A percentile compares a stretch with the other conserved stretches of the same genome.
These are phyloP conservation scores for Dendrobium chrysotoxum DNA, from an alignment of 106 monocot genomes.

Conservation along the genomic window DNA sequence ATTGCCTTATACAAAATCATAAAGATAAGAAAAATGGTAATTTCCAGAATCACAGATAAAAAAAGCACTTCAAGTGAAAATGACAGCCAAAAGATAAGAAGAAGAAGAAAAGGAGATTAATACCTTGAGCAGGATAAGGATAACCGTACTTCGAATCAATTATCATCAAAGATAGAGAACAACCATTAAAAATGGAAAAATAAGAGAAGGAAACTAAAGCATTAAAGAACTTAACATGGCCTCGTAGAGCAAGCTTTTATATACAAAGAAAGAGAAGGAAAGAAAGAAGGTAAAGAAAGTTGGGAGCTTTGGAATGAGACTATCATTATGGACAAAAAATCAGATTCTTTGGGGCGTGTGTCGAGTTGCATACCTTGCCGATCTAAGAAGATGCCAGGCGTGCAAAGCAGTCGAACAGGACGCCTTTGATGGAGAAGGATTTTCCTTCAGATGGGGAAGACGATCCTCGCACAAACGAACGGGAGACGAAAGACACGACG, in stretches of 20 bases:
- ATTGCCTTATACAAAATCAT: neutral
- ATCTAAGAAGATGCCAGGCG: too few species aligned
- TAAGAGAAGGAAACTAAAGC: neutral
- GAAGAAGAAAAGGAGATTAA: neutral
- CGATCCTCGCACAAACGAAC: too few species aligned
- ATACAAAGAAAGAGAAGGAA: neutral
- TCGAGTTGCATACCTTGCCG: too few species aligned
- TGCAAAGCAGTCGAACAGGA: too few species aligned
- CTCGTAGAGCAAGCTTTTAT: neutral
- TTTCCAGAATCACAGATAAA: too few species aligned
- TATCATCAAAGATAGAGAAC: constrained; percentile 23
- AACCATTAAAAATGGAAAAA: neutral
- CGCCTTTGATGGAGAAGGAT: too few species aligned
- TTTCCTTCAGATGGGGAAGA: too few species aligned
- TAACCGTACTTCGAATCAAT: constrained; percentile 57
- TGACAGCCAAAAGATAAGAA: neutral
- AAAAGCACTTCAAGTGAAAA: too few species aligned
- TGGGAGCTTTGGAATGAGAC: neutral
- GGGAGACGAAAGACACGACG: too few species aligned
- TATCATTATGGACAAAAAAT: too few species aligned
- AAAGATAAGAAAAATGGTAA: neutral
- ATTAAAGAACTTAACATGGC: neutral
- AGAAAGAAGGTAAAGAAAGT: neutral
- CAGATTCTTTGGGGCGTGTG: too few species aligned
- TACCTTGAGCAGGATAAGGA: constrained; percentile 85